These are phyloP conservation scores for Tillandsia leiboldiana DNA, from an alignment of 176 grass and related monocot genomes.

Conservation along the genomic window DNA sequence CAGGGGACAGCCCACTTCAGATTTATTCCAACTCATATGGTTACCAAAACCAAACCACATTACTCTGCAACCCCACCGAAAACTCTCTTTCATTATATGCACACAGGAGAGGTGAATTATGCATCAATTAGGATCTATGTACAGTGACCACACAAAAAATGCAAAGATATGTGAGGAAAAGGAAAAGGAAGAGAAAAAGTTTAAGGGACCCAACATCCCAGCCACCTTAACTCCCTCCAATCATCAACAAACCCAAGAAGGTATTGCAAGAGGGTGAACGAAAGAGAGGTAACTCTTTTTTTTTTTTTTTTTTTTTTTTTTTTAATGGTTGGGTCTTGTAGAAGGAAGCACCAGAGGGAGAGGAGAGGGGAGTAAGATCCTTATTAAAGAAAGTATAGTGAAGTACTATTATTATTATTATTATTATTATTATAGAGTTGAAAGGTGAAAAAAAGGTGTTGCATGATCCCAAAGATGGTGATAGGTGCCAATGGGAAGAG, in stretches of 20 bases:
- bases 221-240: neutral
- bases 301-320: too few relatives aligned
- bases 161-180: neutral
- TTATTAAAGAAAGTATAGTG: too few relatives aligned
- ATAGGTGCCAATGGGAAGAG: slow-evolving; percentile 22
- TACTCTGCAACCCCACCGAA: neutral
- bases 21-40: slow-evolving; percentile 5
- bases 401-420: too few relatives aligned
- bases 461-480: neutral
- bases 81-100: neutral
- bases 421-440: neutral
- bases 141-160: neutral
- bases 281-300: neutral
- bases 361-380: neutral
- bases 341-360: neutral
- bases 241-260: neutral
- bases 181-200: neutral
- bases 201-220: neutral
- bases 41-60: neutral
- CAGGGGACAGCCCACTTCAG: neutral
- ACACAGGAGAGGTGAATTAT: too few relatives aligned
- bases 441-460: neutral
- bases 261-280: neutral
- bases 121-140: too few relatives aligned
- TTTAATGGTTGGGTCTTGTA: too few relatives aligned